Conservation (phyloP, 2,329 filamentous ascomycete genomes). For the Stachybotrys elegans region DNA sequence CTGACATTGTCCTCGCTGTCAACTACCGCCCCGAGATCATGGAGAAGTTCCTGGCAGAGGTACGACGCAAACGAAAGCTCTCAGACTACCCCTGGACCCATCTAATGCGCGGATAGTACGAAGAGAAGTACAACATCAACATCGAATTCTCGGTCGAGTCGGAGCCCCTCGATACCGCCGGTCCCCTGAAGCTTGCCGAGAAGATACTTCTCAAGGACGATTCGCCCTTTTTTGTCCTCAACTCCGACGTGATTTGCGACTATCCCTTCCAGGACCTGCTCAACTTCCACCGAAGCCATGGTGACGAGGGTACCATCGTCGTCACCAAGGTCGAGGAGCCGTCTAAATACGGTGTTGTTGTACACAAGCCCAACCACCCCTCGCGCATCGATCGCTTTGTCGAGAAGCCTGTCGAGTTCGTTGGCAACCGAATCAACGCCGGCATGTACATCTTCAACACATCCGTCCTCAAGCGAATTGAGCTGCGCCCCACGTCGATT, state of each 20-base stretch:
- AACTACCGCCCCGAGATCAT: conserved; percentile 99
- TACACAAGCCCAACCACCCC: conserved; percentile 89
- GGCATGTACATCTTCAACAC: conserved; percentile 98
- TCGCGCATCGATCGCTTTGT: conserved; percentile 97
- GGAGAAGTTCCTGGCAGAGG: conserved; percentile 88
- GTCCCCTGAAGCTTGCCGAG: conserved; percentile 92
- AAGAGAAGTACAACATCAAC: conserved; percentile 85
- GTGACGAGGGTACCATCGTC: conserved; percentile 93
- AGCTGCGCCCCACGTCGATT: conserved; percentile 93
- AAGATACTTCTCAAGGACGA: conserved; percentile 90
- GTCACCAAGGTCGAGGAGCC: conserved; percentile 99
- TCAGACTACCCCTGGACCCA: background rate
- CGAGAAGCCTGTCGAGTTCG: conserved; percentile 98
- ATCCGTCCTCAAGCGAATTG: conserved; percentile 82
- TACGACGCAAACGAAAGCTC: conserved; percentile 29
- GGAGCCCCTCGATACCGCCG: conserved; percentile 91
- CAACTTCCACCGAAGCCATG: conserved; percentile 88
- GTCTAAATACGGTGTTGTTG: conserved; percentile 97
- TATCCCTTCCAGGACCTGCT: conserved; percentile 90
- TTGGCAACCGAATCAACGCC: conserved; percentile 97
- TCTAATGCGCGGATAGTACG: conserved; percentile 55
- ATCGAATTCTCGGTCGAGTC: conserved; percentile 97
- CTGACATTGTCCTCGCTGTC: conserved; percentile 94
- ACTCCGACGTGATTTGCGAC: conserved; percentile 97
- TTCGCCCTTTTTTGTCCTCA: conserved; percentile 93